Evolutionary conservation across 2,329 filamentous ascomycete genomes (phyloP).

Genomic region (Colletotrichum camelliae): DNA sequence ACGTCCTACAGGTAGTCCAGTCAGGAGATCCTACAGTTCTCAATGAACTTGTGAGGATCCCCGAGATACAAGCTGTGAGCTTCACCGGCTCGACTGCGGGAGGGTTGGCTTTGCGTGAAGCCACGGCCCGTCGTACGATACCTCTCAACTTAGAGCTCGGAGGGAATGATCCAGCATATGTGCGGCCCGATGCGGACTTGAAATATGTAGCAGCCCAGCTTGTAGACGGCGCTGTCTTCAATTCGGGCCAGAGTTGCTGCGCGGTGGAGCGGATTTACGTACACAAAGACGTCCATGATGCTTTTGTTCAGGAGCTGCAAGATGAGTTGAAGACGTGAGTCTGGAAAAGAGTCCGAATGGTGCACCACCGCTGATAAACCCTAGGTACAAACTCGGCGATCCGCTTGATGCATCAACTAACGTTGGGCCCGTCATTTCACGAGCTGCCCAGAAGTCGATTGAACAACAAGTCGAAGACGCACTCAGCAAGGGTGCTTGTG

Average conservation of each 20-base stretch:
- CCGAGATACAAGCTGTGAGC: neutral
- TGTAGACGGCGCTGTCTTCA: slow-evolving; percentile 75
- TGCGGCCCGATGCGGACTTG: slow-evolving; percentile 70
- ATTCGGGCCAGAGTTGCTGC: slow-evolving; percentile 40
- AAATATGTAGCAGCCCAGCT: slow-evolving; percentile 74
- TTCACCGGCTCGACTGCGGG: neutral
- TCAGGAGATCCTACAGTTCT: slow-evolving; percentile 63
- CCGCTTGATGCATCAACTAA: slow-evolving; percentile 67
- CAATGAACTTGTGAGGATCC: slow-evolving; percentile 57
- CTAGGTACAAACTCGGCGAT: slow-evolving; percentile 55
- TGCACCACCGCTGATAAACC: slow-evolving; percentile 31
- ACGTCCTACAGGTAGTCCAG: slow-evolving; percentile 43
- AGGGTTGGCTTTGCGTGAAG: neutral
- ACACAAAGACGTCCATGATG: slow-evolving; percentile 7
- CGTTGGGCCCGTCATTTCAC: slow-evolving; percentile 72
- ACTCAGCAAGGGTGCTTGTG: slow-evolving; percentile 66
- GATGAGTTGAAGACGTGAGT: slow-evolving; percentile 52
- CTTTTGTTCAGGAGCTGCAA: slow-evolving; percentile 67
- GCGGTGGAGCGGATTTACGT: neutral
- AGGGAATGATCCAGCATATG: slow-evolving; percentile 71
- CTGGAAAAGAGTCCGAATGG: neutral
- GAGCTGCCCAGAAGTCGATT: slow-evolving; percentile 63
- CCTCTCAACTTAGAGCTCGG: neutral
- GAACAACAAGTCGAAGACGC: slow-evolving; percentile 68
- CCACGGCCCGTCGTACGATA: neutral